phyloP scores from a whole-genome alignment of 805 yeast genomes.

The Candida endomychidarum region DNA sequence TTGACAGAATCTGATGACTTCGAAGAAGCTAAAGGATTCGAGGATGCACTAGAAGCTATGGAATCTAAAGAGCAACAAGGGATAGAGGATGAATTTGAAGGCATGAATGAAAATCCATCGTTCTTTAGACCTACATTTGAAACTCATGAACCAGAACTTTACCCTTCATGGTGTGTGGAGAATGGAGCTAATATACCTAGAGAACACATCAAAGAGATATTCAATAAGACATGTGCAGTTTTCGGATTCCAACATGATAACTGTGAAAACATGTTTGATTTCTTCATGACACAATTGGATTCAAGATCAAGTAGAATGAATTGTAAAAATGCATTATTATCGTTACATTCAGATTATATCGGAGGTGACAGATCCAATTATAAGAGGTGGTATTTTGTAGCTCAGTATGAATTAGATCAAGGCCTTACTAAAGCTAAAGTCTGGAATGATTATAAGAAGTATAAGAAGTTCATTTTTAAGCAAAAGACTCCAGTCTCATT shows the following conservation, averaged over 20 bases:
- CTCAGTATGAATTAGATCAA: slow-evolving; percentile 70
- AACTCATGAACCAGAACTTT: slow-evolving; percentile 4
- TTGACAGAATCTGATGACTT: no score
- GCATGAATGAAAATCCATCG: neutral
- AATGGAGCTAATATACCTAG: slow-evolving; percentile 25
- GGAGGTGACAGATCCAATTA: slow-evolving; percentile 89
- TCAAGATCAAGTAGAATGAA: slow-evolving; percentile 82
- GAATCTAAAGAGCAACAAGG: neutral
- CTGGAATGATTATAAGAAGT: slow-evolving; percentile 19
- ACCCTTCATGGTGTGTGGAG: slow-evolving; percentile 26
- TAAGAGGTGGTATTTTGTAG: slow-evolving; percentile 89
- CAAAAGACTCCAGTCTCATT: slow-evolving; percentile 33
- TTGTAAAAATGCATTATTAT: slow-evolving; percentile 66
- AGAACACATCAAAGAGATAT: slow-evolving; percentile 59
- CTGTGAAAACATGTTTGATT: slow-evolving; percentile 76
- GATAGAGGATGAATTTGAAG: neutral
- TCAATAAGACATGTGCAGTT: slow-evolving; percentile 53
- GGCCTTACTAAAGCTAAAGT: slow-evolving; percentile 14
- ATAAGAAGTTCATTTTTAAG: slow-evolving; percentile 26
- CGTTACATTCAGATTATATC: slow-evolving; percentile 86
- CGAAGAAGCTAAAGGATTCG: slow-evolving; percentile 4
- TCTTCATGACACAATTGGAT: slow-evolving; percentile 75
- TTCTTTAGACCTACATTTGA: slow-evolving; percentile 7
- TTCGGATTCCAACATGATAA: slow-evolving; percentile 88
- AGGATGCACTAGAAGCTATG: neutral